Conservation (phyloP, 106 monocot genomes). For the Dendrobium chrysotoxum region DNA sequence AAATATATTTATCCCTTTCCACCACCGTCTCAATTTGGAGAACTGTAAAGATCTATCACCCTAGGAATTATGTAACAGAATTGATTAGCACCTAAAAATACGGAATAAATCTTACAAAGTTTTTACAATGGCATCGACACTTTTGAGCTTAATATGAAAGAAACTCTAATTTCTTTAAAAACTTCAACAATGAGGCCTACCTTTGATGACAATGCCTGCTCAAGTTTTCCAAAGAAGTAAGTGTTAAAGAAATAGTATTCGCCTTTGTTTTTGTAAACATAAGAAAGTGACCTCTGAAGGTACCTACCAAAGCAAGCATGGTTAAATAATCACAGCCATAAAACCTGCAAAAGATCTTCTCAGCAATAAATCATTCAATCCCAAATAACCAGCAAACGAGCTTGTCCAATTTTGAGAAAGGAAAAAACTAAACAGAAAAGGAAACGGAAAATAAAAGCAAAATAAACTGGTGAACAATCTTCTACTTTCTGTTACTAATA, state of each 20-base stretch:
- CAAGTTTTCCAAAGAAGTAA: slow-evolving; percentile 75
- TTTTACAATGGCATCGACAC: neutral
- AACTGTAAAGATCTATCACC: neutral
- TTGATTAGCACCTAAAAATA: neutral
- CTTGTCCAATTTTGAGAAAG: neutral
- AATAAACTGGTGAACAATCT: neutral
- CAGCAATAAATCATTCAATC: slow-evolving; percentile 1
- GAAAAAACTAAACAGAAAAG: neutral
- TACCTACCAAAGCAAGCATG: slow-evolving; percentile 28
- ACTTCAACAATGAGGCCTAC: slow-evolving; percentile 18
- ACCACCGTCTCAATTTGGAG: slow-evolving; percentile 8
- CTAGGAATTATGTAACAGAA: neutral
- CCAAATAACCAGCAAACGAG: neutral
- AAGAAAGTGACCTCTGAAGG: slow-evolving; percentile 33
- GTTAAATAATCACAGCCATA: neutral
- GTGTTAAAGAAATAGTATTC: slow-evolving; percentile 72
- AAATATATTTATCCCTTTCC: slow-evolving; percentile 11
- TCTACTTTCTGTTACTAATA: neutral
- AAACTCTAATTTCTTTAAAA: neutral
- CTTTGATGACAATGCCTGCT: slow-evolving; percentile 49
- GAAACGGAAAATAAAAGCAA: neutral
- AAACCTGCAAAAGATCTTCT: neutral
- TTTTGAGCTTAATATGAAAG: neutral
- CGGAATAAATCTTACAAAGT: neutral
- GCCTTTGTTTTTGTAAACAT: slow-evolving; percentile 11